These are phyloP conservation scores for Vigna radiata DNA, from an alignment of 306 rosid genomes.

Conservation along the genomic window DNA sequence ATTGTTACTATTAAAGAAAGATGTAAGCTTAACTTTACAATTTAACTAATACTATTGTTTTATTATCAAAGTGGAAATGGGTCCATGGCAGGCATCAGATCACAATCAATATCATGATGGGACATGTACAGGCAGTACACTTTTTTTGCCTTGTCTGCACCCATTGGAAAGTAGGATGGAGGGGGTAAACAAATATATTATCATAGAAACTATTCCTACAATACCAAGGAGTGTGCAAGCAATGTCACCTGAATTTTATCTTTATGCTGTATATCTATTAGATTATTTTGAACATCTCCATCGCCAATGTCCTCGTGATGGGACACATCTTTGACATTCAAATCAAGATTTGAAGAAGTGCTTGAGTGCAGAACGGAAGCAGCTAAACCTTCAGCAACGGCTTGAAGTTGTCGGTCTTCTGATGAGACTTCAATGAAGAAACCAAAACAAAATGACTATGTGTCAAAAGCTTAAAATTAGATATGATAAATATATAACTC, in stretches of 20 bases:
- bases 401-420: conserved; percentile 91
- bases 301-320: conserved; percentile 47
- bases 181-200: conserved; percentile 4
- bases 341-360: conserved; percentile 57
- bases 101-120: not conserved
- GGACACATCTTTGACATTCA: conserved; percentile 53
- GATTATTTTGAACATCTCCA: conserved; percentile 53
- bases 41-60: not conserved
- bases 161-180: not conserved
- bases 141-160: not conserved
- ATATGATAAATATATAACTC: conserved; percentile 27
- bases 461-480: conserved; percentile 26
- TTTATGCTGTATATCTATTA: conserved; percentile 46
- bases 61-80: not conserved
- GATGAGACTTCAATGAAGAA: conserved; percentile 54
- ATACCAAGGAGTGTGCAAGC: conserved; percentile 8
- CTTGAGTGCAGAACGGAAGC: conserved; percentile 78
- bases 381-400: conserved; percentile 93
- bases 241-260: conserved; percentile 58
- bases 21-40: not conserved
- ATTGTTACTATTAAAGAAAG: not conserved
- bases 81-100: not conserved
- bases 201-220: conserved; percentile 9
- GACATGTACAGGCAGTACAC: not conserved
- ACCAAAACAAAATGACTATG: conserved; percentile 35